These are phyloP conservation scores for Drechslerella stenobrocha DNA, from an alignment of 2,329 filamentous ascomycete genomes.

Conservation along the genomic window DNA sequence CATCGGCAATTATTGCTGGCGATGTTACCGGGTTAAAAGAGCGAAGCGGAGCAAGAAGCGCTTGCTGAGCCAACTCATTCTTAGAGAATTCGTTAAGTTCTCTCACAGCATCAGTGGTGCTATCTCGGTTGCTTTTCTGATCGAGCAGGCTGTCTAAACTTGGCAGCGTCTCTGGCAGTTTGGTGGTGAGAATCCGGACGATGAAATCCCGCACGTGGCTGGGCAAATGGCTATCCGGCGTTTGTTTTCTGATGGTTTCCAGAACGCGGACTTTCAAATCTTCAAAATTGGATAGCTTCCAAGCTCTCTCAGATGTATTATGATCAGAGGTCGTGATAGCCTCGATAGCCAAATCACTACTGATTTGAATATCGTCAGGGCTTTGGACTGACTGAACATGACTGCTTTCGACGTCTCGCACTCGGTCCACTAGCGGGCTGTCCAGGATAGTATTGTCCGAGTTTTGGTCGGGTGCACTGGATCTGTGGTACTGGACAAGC, in stretches of 20 bases:
- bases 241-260: neutral
- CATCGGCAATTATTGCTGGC: neutral
- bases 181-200: slow-evolving; percentile 1
- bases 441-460: neutral
- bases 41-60: neutral
- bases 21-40: neutral
- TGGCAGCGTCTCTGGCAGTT: slow-evolving; percentile 9
- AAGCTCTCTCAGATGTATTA: no score
- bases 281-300: slow-evolving; percentile 5
- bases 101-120: neutral
- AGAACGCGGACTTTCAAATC: slow-evolving; percentile 1
- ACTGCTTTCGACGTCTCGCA: slow-evolving; percentile 5
- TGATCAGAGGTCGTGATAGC: neutral
- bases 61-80: neutral
- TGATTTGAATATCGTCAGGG: neutral
- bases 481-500: slow-evolving; percentile 8
- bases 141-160: neutral
- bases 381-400: neutral
- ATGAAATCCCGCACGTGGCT: slow-evolving; percentile 25
- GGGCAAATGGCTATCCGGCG: slow-evolving; percentile 8
- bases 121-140: neutral
- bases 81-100: neutral
- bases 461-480: neutral
- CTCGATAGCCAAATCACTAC: slow-evolving; percentile 1
- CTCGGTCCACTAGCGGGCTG: neutral